Evolutionary conservation across 75 land plant genomes (phyloP).

Genomic region (Adiantum capillusveneris): DNA sequence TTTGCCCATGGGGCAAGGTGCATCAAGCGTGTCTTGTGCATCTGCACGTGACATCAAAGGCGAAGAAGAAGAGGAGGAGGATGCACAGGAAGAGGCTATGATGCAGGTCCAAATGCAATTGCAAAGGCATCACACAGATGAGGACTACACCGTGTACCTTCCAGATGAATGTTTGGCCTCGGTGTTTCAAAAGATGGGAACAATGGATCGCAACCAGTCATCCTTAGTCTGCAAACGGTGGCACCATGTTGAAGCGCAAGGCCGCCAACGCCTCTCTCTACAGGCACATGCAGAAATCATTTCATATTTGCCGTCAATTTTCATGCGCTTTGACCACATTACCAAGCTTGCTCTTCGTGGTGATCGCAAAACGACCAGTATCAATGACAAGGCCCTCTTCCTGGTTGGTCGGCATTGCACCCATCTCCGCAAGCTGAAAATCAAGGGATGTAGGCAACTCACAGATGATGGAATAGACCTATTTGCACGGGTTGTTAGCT

Average conservation of each 20-base stretch:
- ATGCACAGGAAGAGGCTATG: too few species aligned
- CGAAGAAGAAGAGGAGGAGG: too few species aligned
- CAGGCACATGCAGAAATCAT: conserved; percentile 45
- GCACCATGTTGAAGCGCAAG: conserved; percentile 64
- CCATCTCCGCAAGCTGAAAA: conserved; percentile 61
- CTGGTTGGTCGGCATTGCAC: conserved; percentile 41
- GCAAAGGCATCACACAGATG: not conserved
- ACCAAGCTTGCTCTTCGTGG: conserved; percentile 76
- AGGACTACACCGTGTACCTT: conserved; percentile 35
- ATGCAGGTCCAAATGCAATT: too few species aligned
- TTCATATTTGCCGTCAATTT: conserved; percentile 28
- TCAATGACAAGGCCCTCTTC: conserved; percentile 55
- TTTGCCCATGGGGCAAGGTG: too few species aligned
- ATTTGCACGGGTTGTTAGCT: conserved; percentile 40
- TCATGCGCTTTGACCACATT: conserved; percentile 53
- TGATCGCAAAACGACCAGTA: conserved; percentile 55
- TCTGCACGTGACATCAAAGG: too few species aligned
- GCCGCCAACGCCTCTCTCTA: conserved; percentile 65
- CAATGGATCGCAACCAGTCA: conserved; percentile 62
- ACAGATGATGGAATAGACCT: conserved; percentile 58
- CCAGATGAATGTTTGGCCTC: conserved; percentile 79
- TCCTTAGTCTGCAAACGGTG: conserved; percentile 82
- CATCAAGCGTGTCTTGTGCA: too few species aligned
- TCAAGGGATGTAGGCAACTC: conserved; percentile 61
- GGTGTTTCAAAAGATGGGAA: conserved; percentile 50